Conservation (phyloP, 2,329 filamentous ascomycete genomes). For the Tolypocladium guangdongense region DNA sequence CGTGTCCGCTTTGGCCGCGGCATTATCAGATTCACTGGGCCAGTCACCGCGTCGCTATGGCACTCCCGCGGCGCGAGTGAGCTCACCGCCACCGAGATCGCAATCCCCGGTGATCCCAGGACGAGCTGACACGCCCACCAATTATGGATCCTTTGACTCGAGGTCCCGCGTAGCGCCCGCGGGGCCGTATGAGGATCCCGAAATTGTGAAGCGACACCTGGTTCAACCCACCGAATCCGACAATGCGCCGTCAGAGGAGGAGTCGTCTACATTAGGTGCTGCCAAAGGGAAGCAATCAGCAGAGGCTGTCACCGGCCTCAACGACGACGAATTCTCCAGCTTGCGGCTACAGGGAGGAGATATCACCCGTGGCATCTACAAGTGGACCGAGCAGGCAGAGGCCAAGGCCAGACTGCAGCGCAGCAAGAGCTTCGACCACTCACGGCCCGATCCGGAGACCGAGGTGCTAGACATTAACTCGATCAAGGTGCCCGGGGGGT, state of each 20-base stretch:
- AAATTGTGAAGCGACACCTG: conserved; percentile 82
- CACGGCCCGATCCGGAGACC: conserved; percentile 67
- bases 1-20: conserved; percentile 78
- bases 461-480: conserved; percentile 76
- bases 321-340: conserved; percentile 84
- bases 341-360: conserved; percentile 88
- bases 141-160: conserved; percentile 78
- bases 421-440: conserved; percentile 78
- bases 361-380: conserved; percentile 88
- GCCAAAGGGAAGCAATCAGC: conserved; percentile 44
- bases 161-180: conserved; percentile 42
- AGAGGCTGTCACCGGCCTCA: conserved; percentile 26
- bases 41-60: conserved; percentile 60
- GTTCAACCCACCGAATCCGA: conserved; percentile 53
- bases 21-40: conserved; percentile 65
- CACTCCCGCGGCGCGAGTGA: conserved; percentile 47
- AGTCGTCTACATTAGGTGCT: conserved; percentile 30
- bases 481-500: conserved; percentile 89
- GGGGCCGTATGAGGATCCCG: conserved; percentile 72
- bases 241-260: conserved; percentile 35
- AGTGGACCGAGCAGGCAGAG: conserved; percentile 87
- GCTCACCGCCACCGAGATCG: conserved; percentile 40
- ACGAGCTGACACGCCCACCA: conserved; percentile 47
- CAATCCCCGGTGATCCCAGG: conserved; percentile 24
- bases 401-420: conserved; percentile 56